phyloP scores from a whole-genome alignment of 2,329 filamentous ascomycete genomes.

The Colletotrichum karsti region DNA sequence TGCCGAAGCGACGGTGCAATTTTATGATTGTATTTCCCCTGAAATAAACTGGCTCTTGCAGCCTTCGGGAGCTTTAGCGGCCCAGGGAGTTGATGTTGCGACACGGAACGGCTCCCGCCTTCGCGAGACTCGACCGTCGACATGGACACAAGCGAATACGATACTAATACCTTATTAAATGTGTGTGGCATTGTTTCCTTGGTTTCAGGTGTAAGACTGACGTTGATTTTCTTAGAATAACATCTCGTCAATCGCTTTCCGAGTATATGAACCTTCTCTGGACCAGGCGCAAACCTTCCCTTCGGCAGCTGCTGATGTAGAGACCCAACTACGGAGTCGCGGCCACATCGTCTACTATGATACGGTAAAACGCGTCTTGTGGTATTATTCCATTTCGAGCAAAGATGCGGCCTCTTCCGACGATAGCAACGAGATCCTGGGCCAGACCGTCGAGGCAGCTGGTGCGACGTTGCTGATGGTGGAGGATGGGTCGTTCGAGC shows the following conservation, averaged over 20 bases:
- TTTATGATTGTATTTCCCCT: conserved; percentile 25
- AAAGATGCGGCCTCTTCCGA: conserved; percentile 44
- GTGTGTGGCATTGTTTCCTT: conserved; percentile 47
- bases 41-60: conserved; percentile 15
- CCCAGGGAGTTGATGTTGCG: conserved; percentile 30
- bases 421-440: conserved; percentile 37
- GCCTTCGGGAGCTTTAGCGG: conserved; percentile 24
- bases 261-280: conserved; percentile 60
- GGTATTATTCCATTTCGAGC: conserved; percentile 60
- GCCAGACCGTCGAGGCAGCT: conserved; percentile 50
- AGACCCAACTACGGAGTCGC: conserved; percentile 58
- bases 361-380: conserved; percentile 56
- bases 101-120: conserved; percentile 20
- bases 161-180: conserved; percentile 68
- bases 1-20: background rate
- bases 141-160: conserved; percentile 71
- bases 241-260: conserved; percentile 62
- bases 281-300: conserved; percentile 54
- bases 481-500: conserved; percentile 62
- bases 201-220: conserved; percentile 22
- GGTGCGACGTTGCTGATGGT: conserved; percentile 52
- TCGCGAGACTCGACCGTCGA: conserved; percentile 48
- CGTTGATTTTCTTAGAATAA: conserved; percentile 54
- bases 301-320: conserved; percentile 58
- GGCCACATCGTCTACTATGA: conserved; percentile 65